Evolutionary conservation across 108 stramenopile genomes (phyloP), one percentile per base, ranked within the genome.

Genomic region (Poteriospumella lacustris): DNA sequence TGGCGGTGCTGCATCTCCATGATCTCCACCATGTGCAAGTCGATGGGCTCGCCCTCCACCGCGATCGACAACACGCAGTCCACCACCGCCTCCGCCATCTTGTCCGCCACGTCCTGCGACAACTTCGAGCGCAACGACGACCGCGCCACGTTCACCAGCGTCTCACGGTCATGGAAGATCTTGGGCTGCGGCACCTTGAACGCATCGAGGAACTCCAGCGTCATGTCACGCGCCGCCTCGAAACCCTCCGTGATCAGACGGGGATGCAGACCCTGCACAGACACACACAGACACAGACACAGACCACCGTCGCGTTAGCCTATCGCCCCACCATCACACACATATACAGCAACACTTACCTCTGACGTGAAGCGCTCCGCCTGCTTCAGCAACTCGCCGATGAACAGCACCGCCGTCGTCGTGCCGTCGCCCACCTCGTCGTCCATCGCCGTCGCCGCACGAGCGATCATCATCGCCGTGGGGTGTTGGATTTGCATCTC

Each of bases 401-500:
- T 70, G 24, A 56, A 56, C 24, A 56, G 24, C 24, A 19, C 24
- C 15, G 24, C 52, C 52, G 24, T 15, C 52, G 19, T 19, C 52
- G 52, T 19, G 19, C 19, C 36, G 24, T 19, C 64, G 9, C 70
- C 70, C 9, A 73, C 70, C 31, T 73, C n/a, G 34, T 87, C 81
- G 68, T 85, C 88, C 81, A 83, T 83, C n/a, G 98, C 98, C 15
- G 97, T 97, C 31, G 98, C 98, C 2, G 95, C 96, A 31, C 98
- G 89, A 2, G 96, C 97, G 90, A 99, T 95, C 86, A 99, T 84
- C 43, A 89, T 89, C 36, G 98, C 98, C 29, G 98, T 99, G 77
- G 98, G 98, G 88, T 97, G 98, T 85, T 97, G 96, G 86, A 99
- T 99, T 86, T 99, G 98, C 98, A 99, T 99, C 89, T 99, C 96